Evolutionary conservation across 768 basidiomycete species (phyloP), one percentile per base, ranked within the genome.

Genomic region (Suillus sp.): DNA sequence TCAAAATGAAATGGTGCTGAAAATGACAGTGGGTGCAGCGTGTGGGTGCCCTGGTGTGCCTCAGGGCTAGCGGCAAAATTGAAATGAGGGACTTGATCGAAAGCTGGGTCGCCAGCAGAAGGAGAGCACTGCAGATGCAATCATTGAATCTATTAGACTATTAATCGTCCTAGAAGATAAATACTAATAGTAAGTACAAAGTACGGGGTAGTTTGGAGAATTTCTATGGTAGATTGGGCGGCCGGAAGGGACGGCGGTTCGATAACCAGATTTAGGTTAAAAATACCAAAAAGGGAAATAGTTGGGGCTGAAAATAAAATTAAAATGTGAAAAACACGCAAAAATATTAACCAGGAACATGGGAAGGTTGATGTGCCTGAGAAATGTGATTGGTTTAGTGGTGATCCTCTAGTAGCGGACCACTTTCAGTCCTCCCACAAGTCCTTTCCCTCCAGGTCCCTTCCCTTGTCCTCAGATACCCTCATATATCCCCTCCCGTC

Each of bases 311-410:
- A 18, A 54, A 42, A 59, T 59, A 63, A 61, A 50, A 59, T 45
- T 55, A 63, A 57, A 35, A 40, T 4, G 3, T 61, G 67, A 65
- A 62, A 51, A 37, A 47, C 7, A 43, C 43, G 54, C 40, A 37
- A 69, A 72, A 75, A 70, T 64, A 66, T n/a, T 62, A 45, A 34
- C 40, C 73, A 75, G 75, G 75, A 65, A 76, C 75, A 51, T 65
- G 37, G 30, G 22, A 34, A 59, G 50, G 30, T 53, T 75, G 75
- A 77, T 77, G 74, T 75, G 74, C 74, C 74, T 75, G 75, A 71
- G 60, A 35, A 62, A 62, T 72, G 54, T 76, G 73, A 76, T 76
- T 75, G 75, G 75, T 70, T 61, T 66, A 55, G 4, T 64, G 69
- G 64, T 65, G 74, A 75, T 77, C 75, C 75, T 75, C 37, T 57